Conservation (phyloP, 2,329 filamentous ascomycete species). For the Gaeumannomyces sp. region DNA sequence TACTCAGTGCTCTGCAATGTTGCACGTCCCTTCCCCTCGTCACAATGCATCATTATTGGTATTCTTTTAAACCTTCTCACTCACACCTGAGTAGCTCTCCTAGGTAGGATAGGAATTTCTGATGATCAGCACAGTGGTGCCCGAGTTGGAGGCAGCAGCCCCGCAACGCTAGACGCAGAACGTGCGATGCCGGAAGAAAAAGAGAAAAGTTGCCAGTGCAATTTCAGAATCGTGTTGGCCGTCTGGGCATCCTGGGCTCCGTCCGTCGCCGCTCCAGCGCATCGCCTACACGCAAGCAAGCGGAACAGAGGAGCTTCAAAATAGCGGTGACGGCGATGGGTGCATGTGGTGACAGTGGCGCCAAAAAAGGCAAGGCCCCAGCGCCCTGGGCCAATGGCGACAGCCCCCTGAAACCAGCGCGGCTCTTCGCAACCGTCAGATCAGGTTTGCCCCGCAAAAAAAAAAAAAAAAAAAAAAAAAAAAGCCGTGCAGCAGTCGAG, state of each 20-base stretch:
- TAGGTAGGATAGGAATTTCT: not conserved
- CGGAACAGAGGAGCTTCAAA: not conserved
- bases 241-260: not conserved
- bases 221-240: not conserved
- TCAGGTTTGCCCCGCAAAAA: not conserved
- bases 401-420: not conserved
- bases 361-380: not conserved
- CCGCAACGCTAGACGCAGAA: not conserved
- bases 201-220: not conserved
- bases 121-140: not conserved
- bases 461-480: not conserved
- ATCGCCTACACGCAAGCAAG: not conserved
- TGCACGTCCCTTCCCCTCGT: not conserved
- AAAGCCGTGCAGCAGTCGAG: not conserved
- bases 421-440: not conserved
- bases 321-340: not conserved
- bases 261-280: not conserved
- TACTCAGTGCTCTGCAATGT: not conserved
- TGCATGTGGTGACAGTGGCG: not conserved
- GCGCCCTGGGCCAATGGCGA: not conserved
- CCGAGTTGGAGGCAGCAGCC: not conserved
- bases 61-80: too few species aligned
- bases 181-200: not conserved
- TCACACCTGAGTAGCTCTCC: not conserved
- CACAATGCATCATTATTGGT: not conserved